Base-by-base conservation (phyloP, 192 early-diverging fungal species). In the Lobosporangium transversale region DNA sequence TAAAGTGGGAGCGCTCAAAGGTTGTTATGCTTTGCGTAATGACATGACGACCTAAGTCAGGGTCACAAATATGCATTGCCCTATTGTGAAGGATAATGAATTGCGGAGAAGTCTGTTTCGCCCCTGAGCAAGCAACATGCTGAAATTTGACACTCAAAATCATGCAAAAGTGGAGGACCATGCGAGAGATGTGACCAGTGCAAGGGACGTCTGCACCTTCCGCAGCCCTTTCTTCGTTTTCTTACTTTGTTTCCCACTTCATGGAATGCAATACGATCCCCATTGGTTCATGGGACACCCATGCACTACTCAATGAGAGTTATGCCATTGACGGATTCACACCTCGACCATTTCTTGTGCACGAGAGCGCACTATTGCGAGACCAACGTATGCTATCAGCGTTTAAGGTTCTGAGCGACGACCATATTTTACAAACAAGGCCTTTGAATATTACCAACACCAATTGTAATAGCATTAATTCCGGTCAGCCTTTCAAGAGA, bases 241-340 rank as follows among this genome's bases (percentile, higher is more conserved):
- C 37, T 40, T 14, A n/a, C 37, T 40, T 14, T 10, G 7, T 14
- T 14, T 40, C 37, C 8, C 37, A 40, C 37, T 40, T 14, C 37
- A 40, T 40, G 37, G 37, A 40, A 7, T 7, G 14, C 37, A 40
- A 27, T 26, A 11, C n/a, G 18, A 71, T 71, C 20, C 69, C 69
- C 26, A 63, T 71, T 4, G 69, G 69, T 5, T 63, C 69, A 52
- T 71, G 69, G 69, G 69, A 71, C 36, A 42, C 52, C 26, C 51
- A 57, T 14, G 2, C 27, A 15, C n/a, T n/a, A n/a, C 60, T 7
- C n/a, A 3, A 9, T 6, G 42, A 30, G 21, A 26, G 20, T 15
- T 21, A 15, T 17, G 18, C 52, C 0, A 26, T 37, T 6, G 27
- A 29, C n/a, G 35, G 20, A 17, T 68, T 53, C 51, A 43, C 27